Base-by-base conservation (phyloP, 345 rosid genomes). In the Xanthoceras sorbifolium region DNA sequence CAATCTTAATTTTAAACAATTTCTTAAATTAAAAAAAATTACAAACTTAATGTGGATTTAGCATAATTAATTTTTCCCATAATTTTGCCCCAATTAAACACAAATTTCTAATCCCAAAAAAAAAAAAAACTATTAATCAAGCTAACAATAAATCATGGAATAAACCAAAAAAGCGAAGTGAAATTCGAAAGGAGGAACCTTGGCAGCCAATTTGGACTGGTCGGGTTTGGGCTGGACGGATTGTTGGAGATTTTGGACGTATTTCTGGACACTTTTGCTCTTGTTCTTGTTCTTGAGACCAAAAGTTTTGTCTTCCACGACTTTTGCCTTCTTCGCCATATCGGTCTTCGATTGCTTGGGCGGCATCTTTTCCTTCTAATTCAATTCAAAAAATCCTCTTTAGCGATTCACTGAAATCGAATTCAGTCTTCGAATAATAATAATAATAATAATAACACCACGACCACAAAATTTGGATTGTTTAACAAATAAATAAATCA, bases 191-290 rank as follows among this genome's bases (percentile, higher is more conserved):
- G 9, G 42, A 2, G 20, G 60, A 57, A 96, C 99, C 97, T 96
- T 93, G 29, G 91, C 91, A 40, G 95, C 93, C 79, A 71, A 17
- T 85, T 93, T 92, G 59, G 87, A 40, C 0, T 87, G 65, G 82
- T 93, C 99, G 60, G 83, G 85, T 78, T 92, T 92, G 72, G 97
- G 93, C 87, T 92, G 94, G 5, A 87, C 98, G 69, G 88, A 69
- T 81, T 90, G 97, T 76, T 94, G 82, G 83, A 94, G 95, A 76
- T 64, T 85, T 81, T 94, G 98, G 36, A 94, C 97, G 62, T 94
- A 94, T 78, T 94, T 93, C 79, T 94, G 98, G 67, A 94, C 98
- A 79, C 87, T 94, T 82, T 94, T 94, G 80, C 97, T 93, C 90
- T 93, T 94, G 83, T 91, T 94, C 84, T 94, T 94, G 84, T 94